Conservation (phyloP, 2,329 filamentous ascomycete species). For the Fusarium heterosporum region DNA sequence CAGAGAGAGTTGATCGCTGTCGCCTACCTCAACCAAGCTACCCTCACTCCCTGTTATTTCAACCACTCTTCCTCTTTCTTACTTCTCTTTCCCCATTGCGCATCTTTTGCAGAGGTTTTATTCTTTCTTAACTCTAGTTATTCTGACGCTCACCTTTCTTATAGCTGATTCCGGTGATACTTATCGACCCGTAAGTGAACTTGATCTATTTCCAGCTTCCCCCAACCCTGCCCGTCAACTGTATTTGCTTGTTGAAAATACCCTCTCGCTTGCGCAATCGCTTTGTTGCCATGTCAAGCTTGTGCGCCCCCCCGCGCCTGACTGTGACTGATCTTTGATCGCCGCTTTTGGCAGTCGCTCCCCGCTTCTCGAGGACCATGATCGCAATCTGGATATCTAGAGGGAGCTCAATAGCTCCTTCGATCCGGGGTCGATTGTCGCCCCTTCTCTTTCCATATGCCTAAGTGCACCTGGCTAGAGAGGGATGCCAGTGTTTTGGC, state of each 20-base stretch:
- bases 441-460: slow-evolving; percentile 10
- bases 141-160: slow-evolving; percentile 55
- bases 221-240: slow-evolving; percentile 18
- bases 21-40: slow-evolving; percentile 45
- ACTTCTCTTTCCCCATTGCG: slow-evolving; percentile 44
- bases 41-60: slow-evolving; percentile 51
- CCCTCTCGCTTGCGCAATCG: slow-evolving; percentile 31
- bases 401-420: slow-evolving; percentile 36
- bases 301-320: slow-evolving; percentile 41
- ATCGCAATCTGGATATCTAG: slow-evolving; percentile 30
- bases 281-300: slow-evolving; percentile 26
- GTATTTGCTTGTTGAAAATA: slow-evolving; percentile 11
- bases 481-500: not conserved
- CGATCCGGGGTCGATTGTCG: slow-evolving; percentile 38
- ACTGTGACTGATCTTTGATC: slow-evolving; percentile 29
- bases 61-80: slow-evolving; percentile 47
- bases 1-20: slow-evolving; percentile 33
- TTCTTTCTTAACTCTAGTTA: slow-evolving; percentile 41
- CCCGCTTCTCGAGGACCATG: slow-evolving; percentile 35
- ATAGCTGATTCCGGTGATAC: slow-evolving; percentile 71
- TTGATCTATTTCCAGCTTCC: slow-evolving; percentile 27
- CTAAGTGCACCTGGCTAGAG: not conserved
- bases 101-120: slow-evolving; percentile 43
- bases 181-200: slow-evolving; percentile 68
- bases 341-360: slow-evolving; percentile 29